A percentile compares a stretch with the other conserved stretches of the same genome.
phyloP scores from a whole-genome alignment of 352 stramenopile species.

The Peronospora tabacina region DNA sequence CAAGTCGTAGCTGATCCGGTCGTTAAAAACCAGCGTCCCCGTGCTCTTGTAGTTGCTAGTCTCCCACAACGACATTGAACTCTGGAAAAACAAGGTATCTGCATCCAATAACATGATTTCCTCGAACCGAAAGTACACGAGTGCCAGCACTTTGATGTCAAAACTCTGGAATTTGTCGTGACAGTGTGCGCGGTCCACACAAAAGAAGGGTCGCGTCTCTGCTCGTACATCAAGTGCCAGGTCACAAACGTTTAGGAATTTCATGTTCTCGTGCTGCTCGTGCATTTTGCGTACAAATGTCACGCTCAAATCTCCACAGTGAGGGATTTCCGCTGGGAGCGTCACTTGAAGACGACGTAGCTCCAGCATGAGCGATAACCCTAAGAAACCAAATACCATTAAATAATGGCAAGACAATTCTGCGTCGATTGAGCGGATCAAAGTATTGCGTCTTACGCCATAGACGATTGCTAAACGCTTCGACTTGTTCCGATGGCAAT shows the following conservation, averaged over 20 bases:
- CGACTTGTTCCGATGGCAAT: slow-evolving; percentile 3
- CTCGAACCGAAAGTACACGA: slow-evolving; percentile 41
- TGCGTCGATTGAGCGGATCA: slow-evolving; percentile 12
- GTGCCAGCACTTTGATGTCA: slow-evolving; percentile 41
- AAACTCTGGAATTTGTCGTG: slow-evolving; percentile 41
- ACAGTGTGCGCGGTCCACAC: slow-evolving; percentile 33
- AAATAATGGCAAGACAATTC: slow-evolving; percentile 50
- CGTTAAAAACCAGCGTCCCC: slow-evolving; percentile 50
- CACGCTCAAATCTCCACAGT: slow-evolving; percentile 46
- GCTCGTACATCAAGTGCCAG: slow-evolving; percentile 16
- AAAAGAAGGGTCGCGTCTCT: slow-evolving; percentile 30
- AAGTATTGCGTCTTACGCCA: slow-evolving; percentile 22
- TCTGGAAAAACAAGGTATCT: slow-evolving; percentile 46
- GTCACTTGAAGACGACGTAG: slow-evolving; percentile 32
- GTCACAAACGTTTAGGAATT: slow-evolving; percentile 48
- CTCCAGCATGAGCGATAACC: slow-evolving; percentile 53
- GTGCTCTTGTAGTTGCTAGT: slow-evolving; percentile 28
- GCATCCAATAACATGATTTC: slow-evolving; percentile 46
- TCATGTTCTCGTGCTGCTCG: slow-evolving; percentile 18
- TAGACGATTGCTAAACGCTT: slow-evolving; percentile 22
- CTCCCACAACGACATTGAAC: slow-evolving; percentile 29
- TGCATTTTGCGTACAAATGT: slow-evolving; percentile 24
- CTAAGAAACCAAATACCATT: slow-evolving; percentile 43
- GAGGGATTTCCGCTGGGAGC: slow-evolving; percentile 49
- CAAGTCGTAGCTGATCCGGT: slow-evolving; percentile 40